phyloP scores from a whole-genome alignment of 2,329 filamentous ascomycete genomes.

The Blastomyces silverae region DNA sequence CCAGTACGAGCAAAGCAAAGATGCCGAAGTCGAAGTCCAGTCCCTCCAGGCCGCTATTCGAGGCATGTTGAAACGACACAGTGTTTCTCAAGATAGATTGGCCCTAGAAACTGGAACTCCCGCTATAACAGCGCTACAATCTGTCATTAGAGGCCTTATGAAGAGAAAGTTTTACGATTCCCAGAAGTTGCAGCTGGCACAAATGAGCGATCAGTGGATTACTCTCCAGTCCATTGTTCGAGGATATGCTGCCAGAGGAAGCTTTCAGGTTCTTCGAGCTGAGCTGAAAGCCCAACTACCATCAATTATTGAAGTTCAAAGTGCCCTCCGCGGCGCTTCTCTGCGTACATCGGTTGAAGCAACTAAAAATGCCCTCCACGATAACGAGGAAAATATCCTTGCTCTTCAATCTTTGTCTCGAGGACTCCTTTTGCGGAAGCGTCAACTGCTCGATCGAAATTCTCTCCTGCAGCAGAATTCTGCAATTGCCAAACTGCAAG shows the following conservation, averaged over 20 bases:
- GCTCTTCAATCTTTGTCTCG: slow-evolving; percentile 50
- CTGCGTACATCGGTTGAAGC: slow-evolving; percentile 30
- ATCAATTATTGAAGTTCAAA: slow-evolving; percentile 32
- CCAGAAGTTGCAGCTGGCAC: slow-evolving; percentile 39
- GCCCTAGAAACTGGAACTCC: slow-evolving; percentile 27
- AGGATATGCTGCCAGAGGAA: slow-evolving; percentile 31
- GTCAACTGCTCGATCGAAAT: slow-evolving; percentile 28
- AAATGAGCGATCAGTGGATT: slow-evolving; percentile 37
- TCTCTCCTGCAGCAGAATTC: slow-evolving; percentile 30
- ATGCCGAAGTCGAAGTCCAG: slow-evolving; percentile 58
- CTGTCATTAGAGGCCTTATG: slow-evolving; percentile 22
- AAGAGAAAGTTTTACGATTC: slow-evolving; percentile 36
- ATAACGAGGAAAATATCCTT: slow-evolving; percentile 41
- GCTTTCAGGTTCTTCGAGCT: slow-evolving; percentile 26
- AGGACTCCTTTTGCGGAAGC: slow-evolving; percentile 33
- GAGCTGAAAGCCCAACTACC: slow-evolving; percentile 28
- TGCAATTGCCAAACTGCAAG: slow-evolving; percentile 35
- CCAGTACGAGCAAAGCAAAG: slow-evolving; percentile 56
- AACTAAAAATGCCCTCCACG: slow-evolving; percentile 37
- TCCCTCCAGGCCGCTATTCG: slow-evolving; percentile 48
- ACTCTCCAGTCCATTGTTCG: slow-evolving; percentile 44
- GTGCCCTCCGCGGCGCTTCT: slow-evolving; percentile 29
- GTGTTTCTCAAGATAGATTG: slow-evolving; percentile 24
- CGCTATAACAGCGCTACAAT: slow-evolving; percentile 28
- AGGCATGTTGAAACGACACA: slow-evolving; percentile 19